Percentiles rank a stretch among this genome's conserved stretches.
phyloP scores from a whole-genome alignment of 2,329 filamentous ascomycete genomes.

The Colletotrichum camelliae region DNA sequence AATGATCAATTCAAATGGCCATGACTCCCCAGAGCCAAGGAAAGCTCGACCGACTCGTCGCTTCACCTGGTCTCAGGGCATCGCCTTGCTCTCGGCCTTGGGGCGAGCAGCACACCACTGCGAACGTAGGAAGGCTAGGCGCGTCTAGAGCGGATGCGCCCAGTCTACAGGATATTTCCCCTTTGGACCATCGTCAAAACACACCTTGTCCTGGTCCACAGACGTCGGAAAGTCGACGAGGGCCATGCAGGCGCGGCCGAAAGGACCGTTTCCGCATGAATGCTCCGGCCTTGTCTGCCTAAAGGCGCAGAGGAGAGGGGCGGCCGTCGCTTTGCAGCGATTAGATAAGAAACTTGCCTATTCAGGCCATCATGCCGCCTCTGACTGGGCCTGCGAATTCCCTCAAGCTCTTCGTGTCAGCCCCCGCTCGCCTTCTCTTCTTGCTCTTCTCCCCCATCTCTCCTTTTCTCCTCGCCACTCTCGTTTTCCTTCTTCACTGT shows the following conservation, averaged over 20 bases:
- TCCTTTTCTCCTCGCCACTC: neutral
- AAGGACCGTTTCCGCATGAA: neutral
- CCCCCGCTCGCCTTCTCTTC: neutral
- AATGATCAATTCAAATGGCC: neutral
- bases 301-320: neutral
- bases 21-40: neutral
- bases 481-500: neutral
- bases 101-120: neutral
- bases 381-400: slow-evolving; percentile 8
- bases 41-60: neutral
- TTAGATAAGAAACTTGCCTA: slow-evolving; percentile 22
- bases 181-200: neutral
- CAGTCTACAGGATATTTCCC: neutral
- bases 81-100: neutral
- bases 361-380: slow-evolving; percentile 11
- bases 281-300: neutral
- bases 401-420: neutral
- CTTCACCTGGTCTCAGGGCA: neutral
- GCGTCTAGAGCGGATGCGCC: neutral
- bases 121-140: neutral
- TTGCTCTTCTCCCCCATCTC: neutral
- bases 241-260: neutral
- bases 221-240: neutral
- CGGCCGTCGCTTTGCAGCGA: neutral
- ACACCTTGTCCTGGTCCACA: neutral